Percentiles rank a stretch among this genome's conserved stretches.
These are phyloP conservation scores for Saccharomycopsis oosterbeekiorum DNA, from an alignment of 805 yeast species.

Conservation along the genomic window DNA sequence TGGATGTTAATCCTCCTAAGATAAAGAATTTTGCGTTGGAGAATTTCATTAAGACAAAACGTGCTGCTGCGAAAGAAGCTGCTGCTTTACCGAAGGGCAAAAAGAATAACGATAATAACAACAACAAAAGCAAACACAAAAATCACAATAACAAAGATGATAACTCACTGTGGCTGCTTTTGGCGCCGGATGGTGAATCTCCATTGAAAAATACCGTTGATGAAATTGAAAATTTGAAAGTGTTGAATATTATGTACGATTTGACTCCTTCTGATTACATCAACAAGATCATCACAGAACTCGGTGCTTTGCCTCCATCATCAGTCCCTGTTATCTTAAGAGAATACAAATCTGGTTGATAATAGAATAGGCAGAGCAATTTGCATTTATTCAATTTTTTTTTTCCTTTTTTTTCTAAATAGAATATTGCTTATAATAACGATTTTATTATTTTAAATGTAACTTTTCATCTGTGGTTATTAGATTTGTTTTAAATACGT, in stretches of 20 bases:
- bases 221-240: constrained; percentile 40
- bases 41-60: constrained; percentile 39
- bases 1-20: constrained; percentile 42
- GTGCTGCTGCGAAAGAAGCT: neutral
- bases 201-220: constrained; percentile 23
- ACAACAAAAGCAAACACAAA: constrained; percentile 21
- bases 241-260: constrained; percentile 83
- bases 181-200: constrained; percentile 19
- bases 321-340: constrained; percentile 94
- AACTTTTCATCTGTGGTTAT: too few species aligned
- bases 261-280: constrained; percentile 89
- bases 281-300: constrained; percentile 90
- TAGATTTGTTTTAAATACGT: neutral
- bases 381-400: neutral
- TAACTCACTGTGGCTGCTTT: constrained; percentile 20
- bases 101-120: constrained; percentile 24
- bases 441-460: too few species aligned
- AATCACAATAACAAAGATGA: constrained; percentile 18
- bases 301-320: constrained; percentile 95
- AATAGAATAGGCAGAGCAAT: neutral
- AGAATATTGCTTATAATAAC: neutral
- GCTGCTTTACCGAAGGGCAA: constrained; percentile 18
- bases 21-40: constrained; percentile 53
- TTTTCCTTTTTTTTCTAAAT: neutral
- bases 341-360: constrained; percentile 53